These are phyloP conservation scores for Suillus alpinus DNA, from an alignment of 768 basidiomycete species.

Conservation along the genomic window DNA sequence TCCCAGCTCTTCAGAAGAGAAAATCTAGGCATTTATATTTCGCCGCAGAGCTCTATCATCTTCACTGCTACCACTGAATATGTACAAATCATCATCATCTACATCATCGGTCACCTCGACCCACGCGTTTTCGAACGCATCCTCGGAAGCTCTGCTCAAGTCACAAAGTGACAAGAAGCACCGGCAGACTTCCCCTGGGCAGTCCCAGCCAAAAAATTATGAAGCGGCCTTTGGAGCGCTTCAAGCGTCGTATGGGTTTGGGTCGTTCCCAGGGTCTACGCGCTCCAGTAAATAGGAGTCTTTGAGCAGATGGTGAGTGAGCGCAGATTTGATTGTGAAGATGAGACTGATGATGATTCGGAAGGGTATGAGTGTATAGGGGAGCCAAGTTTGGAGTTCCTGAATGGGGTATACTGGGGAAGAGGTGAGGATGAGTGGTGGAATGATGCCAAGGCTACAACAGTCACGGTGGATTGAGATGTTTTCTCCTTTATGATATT, in stretches of 20 bases:
- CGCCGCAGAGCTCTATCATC: neutral
- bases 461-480: neutral
- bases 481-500: neutral
- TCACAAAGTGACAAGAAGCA: neutral
- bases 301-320: neutral
- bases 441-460: neutral
- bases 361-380: neutral
- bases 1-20: neutral
- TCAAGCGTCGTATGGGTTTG: conserved; percentile 4
- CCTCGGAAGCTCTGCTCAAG: conserved; percentile 1
- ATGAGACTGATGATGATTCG: neutral
- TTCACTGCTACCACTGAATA: neutral
- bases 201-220: conserved; percentile 2
- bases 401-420: neutral
- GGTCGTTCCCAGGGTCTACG: neutral
- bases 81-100: neutral
- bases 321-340: neutral
- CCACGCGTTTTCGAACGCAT: neutral
- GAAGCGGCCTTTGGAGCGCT: conserved; percentile 5
- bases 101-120: neutral
- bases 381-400: neutral
- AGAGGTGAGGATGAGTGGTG: neutral
- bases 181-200: neutral
- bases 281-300: neutral
- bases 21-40: neutral